A percentile compares a stretch with the other conserved stretches of the same genome.
phyloP scores from a whole-genome alignment of 805 yeast genomes.

The Priceomyces carsonii region DNA sequence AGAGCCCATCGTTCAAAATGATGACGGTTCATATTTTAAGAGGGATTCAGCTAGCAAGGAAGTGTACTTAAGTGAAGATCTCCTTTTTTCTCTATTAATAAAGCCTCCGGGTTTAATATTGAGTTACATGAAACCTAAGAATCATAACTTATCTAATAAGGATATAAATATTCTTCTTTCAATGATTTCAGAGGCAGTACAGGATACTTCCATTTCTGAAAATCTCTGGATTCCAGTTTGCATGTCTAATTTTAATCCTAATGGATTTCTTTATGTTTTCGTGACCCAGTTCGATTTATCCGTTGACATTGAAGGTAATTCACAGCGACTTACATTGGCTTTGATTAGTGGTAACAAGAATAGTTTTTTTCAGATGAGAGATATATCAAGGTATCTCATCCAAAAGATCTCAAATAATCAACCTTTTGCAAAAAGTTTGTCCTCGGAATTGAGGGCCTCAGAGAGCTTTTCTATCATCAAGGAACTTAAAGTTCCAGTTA shows the following conservation, averaged over 20 bases:
- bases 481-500: conserved; percentile 33
- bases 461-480: conserved; percentile 18
- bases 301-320: conserved; percentile 15
- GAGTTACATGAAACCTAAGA: conserved; percentile 70
- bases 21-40: conserved; percentile 1
- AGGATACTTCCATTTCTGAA: conserved; percentile 39
- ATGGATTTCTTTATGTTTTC: conserved; percentile 84
- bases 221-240: conserved; percentile 95
- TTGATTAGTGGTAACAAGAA: conserved; percentile 71
- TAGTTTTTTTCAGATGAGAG: conserved; percentile 74
- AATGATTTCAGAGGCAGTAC: conserved; percentile 51
- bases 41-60: conserved; percentile 10
- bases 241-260: conserved; percentile 83
- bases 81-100: conserved; percentile 76
- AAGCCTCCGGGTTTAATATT: conserved; percentile 65
- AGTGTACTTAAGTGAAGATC: conserved; percentile 34
- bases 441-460: conserved; percentile 21
- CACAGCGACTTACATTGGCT: conserved; percentile 39
- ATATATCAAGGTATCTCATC: conserved; percentile 55
- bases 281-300: conserved; percentile 46
- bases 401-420: conserved; percentile 22
- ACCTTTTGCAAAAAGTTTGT: conserved; percentile 19
- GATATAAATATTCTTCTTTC: conserved; percentile 77
- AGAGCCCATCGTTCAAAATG: background rate
- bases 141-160: conserved; percentile 76